Percentiles rank a stretch among this genome's conserved stretches.
Conservation (phyloP, 2,329 filamentous ascomycete species). For the Aspergillus quadrilineatus region DNA sequence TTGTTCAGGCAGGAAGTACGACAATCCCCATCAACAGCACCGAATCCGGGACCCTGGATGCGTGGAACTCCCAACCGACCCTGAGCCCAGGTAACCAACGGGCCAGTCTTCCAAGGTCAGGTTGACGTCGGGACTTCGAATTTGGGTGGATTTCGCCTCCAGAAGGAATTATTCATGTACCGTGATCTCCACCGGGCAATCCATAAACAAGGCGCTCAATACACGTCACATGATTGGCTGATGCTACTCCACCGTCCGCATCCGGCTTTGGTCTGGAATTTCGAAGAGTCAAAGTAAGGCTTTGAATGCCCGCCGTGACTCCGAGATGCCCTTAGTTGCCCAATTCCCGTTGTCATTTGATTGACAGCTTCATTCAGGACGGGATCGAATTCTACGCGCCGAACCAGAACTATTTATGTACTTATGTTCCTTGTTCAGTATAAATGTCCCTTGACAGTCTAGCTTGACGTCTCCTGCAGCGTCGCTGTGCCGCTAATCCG, state of each 20-base stretch:
- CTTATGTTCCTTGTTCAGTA: not conserved
- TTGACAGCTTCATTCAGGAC: not conserved
- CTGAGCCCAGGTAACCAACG: not conserved
- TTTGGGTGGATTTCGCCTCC: not conserved
- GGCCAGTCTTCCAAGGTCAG: not conserved
- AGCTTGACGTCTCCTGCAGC: not conserved
- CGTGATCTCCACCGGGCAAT: not conserved
- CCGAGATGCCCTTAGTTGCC: not conserved
- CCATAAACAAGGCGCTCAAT: not conserved
- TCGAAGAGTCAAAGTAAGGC: not conserved
- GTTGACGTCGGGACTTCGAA: not conserved
- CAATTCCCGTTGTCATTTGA: not conserved
- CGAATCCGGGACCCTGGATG: not conserved
- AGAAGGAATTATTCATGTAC: not conserved
- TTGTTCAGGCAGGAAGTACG: not conserved
- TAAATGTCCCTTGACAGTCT: not conserved
- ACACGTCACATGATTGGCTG: not conserved
- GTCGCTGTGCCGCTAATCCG: not conserved
- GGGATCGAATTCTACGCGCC: not conserved
- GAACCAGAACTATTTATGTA: not conserved
- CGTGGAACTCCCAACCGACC: not conserved
- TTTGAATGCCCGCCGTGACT: not conserved
- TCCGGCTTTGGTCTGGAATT: not conserved
- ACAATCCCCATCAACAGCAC: not conserved
- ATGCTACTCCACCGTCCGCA: not conserved